Percentiles rank a stretch among this genome's conserved stretches.
Evolutionary conservation across 2,329 filamentous ascomycete genomes (phyloP).

Genomic region (Talaromyces rugulosus): DNA sequence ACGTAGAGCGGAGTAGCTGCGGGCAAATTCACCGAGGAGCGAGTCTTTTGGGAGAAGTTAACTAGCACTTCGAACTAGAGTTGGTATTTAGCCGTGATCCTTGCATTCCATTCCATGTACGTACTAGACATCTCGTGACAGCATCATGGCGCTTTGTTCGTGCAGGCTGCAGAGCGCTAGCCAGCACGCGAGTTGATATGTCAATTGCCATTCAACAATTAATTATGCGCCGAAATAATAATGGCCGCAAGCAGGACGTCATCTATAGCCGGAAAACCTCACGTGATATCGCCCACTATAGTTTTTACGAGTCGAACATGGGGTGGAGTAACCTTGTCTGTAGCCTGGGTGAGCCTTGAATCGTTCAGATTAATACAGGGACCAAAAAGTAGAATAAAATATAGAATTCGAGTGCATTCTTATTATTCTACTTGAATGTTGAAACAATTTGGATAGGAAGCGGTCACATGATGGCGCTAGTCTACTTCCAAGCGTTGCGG

Average conservation of each 20-base stretch:
- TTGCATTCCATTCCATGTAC: not conserved
- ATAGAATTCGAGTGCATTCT: not conserved
- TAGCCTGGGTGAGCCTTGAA: no score
- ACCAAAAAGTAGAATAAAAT: not conserved
- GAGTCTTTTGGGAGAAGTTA: no score
- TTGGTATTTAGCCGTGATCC: not conserved
- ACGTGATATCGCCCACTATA: no score
- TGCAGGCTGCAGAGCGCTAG: not conserved
- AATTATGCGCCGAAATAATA: not conserved
- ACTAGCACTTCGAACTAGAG: not conserved
- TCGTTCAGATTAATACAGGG: no score
- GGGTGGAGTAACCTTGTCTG: no score
- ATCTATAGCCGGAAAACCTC: not conserved
- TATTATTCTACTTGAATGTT: not conserved
- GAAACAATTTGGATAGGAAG: not conserved
- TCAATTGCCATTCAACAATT: not conserved
- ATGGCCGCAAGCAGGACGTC: not conserved
- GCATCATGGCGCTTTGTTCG: not conserved
- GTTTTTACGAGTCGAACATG: no score
- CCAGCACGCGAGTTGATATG: not conserved
- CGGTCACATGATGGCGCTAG: conserved; percentile 7
- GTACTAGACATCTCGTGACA: not conserved
- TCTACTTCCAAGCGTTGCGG: conserved; percentile 7
- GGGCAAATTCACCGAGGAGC: not conserved
- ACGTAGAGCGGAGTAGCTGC: not conserved